phyloP scores from a whole-genome alignment of 805 yeast genomes.

The Yarrowia deformans region DNA sequence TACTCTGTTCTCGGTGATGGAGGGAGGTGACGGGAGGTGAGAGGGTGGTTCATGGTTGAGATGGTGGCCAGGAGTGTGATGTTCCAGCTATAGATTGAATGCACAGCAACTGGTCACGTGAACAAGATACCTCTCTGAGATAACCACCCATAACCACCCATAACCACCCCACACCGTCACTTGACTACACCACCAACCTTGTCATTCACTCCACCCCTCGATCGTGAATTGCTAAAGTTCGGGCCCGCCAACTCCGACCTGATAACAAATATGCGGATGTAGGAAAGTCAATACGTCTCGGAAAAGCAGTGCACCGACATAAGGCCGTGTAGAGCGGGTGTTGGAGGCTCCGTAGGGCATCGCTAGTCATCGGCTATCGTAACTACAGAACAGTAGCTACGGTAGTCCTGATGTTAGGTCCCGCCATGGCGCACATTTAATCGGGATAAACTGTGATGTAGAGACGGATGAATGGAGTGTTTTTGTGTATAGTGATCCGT shows the following conservation, averaged over 20 bases:
- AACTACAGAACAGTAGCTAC: too few species aligned
- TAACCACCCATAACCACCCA: too few species aligned
- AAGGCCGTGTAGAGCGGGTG: too few species aligned
- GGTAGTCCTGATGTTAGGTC: too few species aligned
- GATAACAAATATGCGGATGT: not conserved
- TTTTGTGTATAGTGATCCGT: not conserved
- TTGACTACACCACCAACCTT: not conserved
- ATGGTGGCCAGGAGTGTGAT: too few species aligned
- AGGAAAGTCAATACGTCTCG: constrained; percentile 17
- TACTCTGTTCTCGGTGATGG: constrained; percentile 3
- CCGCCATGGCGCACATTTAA: not conserved
- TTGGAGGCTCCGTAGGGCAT: too few species aligned
- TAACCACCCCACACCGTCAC: too few species aligned
- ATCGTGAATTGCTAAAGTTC: constrained; percentile 21
- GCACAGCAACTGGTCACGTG: too few species aligned
- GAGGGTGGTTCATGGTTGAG: too few species aligned
- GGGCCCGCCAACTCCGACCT: constrained; percentile 7
- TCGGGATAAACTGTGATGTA: not conserved
- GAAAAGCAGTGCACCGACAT: not conserved
- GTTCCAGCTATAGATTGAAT: too few species aligned
- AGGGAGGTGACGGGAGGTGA: not conserved
- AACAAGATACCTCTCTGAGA: too few species aligned
- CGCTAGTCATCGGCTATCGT: too few species aligned
- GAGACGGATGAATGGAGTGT: not conserved
- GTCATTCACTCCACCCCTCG: not conserved